Conservation (phyloP, 768 basidiomycete genomes). For the Boletus vermiculosoides region DNA sequence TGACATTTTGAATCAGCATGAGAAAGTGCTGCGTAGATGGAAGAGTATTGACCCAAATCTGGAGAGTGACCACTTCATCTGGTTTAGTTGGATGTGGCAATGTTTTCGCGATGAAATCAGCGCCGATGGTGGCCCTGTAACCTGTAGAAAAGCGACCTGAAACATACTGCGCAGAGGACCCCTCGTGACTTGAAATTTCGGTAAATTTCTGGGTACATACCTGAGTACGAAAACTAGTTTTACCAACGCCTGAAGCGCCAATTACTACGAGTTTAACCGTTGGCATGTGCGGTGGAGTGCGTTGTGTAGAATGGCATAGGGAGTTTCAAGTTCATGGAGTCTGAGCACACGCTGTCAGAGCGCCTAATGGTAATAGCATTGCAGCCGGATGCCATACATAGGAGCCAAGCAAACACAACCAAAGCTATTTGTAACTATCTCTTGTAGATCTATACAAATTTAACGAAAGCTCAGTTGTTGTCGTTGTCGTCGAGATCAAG, state of each 20-base stretch:
- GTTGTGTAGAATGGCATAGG: constrained; percentile 15
- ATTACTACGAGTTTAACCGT: constrained; percentile 82
- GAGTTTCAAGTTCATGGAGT: constrained; percentile 11
- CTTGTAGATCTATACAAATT: not conserved
- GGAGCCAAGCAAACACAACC: constrained; percentile 15
- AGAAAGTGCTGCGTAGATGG: not conserved
- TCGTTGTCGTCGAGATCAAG: not conserved
- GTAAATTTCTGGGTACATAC: constrained; percentile 37
- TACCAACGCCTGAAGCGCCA: constrained; percentile 82
- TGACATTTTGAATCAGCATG: constrained; percentile 6
- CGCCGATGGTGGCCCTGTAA: constrained; percentile 84
- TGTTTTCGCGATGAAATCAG: constrained; percentile 83
- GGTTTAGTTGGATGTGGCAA: constrained; percentile 57
- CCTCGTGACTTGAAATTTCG: not conserved
- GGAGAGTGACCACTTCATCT: constrained; percentile 60
- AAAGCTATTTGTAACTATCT: constrained; percentile 5
- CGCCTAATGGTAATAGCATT: not conserved
- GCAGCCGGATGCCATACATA: constrained; percentile 11
- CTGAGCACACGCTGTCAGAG: constrained; percentile 1
- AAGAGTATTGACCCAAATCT: constrained; percentile 55
- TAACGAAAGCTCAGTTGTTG: not conserved
- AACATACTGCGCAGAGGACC: constrained; percentile 54
- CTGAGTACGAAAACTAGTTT: constrained; percentile 76
- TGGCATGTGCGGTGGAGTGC: constrained; percentile 43
- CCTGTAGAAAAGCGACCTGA: constrained; percentile 71